Conservation (phyloP, 768 basidiomycete genomes). For the Lentinula guzmanii region DNA sequence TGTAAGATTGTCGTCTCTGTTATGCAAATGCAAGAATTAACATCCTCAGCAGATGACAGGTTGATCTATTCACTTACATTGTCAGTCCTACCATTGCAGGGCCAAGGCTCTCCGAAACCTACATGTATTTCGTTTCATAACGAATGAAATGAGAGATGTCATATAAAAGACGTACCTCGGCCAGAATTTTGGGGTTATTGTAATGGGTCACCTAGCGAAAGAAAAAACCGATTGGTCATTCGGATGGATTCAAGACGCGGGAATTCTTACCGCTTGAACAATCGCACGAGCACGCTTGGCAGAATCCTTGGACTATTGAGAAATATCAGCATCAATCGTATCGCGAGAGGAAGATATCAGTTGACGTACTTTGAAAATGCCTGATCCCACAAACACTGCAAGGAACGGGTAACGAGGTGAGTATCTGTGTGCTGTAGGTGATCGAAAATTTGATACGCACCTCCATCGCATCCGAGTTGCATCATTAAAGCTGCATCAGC, state of each 20-base stretch:
- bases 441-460: constrained; percentile 30
- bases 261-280: constrained; percentile 75
- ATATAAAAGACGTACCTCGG: constrained; percentile 50
- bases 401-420: neutral
- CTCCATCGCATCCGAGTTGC: constrained; percentile 96
- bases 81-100: constrained; percentile 91
- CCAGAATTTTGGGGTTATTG: constrained; percentile 89
- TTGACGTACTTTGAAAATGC: constrained; percentile 84
- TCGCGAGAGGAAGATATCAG: too few relatives aligned
- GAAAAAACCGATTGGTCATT: constrained; percentile 7
- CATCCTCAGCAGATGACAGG: neutral
- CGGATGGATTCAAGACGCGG: neutral
- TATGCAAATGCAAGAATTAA: constrained; percentile 1
- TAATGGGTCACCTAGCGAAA: constrained; percentile 76
- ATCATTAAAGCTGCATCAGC: constrained; percentile 99
- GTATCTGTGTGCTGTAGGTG: neutral
- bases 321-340: neutral
- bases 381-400: constrained; percentile 93
- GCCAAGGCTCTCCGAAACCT: constrained; percentile 81
- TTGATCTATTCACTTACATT: constrained; percentile 48
- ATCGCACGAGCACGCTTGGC: constrained; percentile 92
- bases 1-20: constrained; percentile 58
- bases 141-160: neutral
- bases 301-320: constrained; percentile 76
- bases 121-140: constrained; percentile 6